A percentile compares a stretch with the other conserved stretches of the same genome.
Evolutionary conservation across 2,329 filamentous ascomycete species (phyloP).

Genomic region (Hortaea sp.): DNA sequence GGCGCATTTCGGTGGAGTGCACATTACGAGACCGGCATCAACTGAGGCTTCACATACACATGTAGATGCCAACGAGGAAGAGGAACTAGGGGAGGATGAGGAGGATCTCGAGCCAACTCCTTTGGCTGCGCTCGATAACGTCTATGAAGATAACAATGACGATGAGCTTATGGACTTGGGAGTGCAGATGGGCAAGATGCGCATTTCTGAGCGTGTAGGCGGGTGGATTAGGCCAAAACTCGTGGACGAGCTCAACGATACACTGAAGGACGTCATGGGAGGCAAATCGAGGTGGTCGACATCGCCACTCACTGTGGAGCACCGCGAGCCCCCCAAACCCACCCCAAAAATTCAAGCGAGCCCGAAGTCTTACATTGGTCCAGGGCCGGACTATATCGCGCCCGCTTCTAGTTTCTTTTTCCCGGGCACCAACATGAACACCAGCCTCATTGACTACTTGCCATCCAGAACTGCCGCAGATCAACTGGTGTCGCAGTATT

Average conservation of each 20-base stretch:
- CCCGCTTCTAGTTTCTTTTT: slow-evolving; percentile 61
- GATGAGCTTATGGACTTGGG: slow-evolving; percentile 64
- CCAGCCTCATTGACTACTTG: slow-evolving; percentile 49
- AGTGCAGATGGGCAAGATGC: slow-evolving; percentile 60
- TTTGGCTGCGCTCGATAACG: slow-evolving; percentile 54
- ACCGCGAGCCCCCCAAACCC: slow-evolving; percentile 8
- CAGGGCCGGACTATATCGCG: slow-evolving; percentile 56
- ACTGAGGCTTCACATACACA: slow-evolving; percentile 7
- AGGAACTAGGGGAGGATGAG: slow-evolving; percentile 42
- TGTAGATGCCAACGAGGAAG: slow-evolving; percentile 45
- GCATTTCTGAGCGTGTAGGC: slow-evolving; percentile 63
- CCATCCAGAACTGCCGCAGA: slow-evolving; percentile 50
- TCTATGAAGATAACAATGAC: slow-evolving; percentile 55
- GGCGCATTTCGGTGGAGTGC: slow-evolving; percentile 15
- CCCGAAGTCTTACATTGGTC: slow-evolving; percentile 46
- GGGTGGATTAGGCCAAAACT: slow-evolving; percentile 62
- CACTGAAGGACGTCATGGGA: slow-evolving; percentile 20
- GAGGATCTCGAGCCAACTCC: slow-evolving; percentile 52
- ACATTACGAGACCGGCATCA: slow-evolving; percentile 6
- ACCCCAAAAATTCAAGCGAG: slow-evolving; percentile 15
- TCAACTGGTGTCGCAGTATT: slow-evolving; percentile 57
- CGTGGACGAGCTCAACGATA: slow-evolving; percentile 51
- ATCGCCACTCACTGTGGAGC: slow-evolving; percentile 8
- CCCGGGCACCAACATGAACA: slow-evolving; percentile 37
- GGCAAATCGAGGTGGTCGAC: slow-evolving; percentile 14